phyloP scores from a whole-genome alignment of 345 rosid genomes.

The Hypericum perforatum region DNA sequence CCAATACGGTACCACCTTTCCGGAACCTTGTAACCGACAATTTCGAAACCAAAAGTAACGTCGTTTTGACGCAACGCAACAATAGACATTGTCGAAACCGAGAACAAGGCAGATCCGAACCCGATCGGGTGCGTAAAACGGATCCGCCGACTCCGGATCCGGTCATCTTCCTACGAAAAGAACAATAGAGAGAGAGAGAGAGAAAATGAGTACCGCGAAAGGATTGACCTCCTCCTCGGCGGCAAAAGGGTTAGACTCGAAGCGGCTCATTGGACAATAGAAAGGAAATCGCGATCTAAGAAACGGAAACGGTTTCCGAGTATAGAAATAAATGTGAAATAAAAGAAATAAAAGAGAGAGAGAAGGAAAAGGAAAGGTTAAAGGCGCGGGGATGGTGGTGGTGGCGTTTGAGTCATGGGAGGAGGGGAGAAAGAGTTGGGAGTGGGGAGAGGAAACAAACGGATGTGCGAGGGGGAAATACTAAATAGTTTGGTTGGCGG shows the following conservation, averaged over 20 bases:
- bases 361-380: not conserved
- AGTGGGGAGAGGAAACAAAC: not conserved
- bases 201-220: not conserved
- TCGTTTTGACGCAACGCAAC: not conserved
- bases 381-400: not conserved
- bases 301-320: not conserved
- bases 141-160: not conserved
- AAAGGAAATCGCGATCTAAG: not conserved
- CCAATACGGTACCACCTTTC: too few species aligned
- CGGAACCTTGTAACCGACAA: too few species aligned
- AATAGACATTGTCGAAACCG: not conserved
- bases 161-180: not conserved
- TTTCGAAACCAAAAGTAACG: too few species aligned
- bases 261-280: slow-evolving; percentile 1
- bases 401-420: not conserved
- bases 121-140: not conserved
- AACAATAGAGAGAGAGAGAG: not conserved
- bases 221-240: slow-evolving; percentile 5
- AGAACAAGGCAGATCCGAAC: not conserved
- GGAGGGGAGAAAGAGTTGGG: not conserved
- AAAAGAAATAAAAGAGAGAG: not conserved
- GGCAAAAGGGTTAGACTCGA: slow-evolving; percentile 1
- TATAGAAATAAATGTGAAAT: not conserved
- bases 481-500: too few species aligned
- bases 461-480: too few species aligned